phyloP scores from a whole-genome alignment of 2,329 filamentous ascomycete genomes.

The Talaromyces sp. region DNA sequence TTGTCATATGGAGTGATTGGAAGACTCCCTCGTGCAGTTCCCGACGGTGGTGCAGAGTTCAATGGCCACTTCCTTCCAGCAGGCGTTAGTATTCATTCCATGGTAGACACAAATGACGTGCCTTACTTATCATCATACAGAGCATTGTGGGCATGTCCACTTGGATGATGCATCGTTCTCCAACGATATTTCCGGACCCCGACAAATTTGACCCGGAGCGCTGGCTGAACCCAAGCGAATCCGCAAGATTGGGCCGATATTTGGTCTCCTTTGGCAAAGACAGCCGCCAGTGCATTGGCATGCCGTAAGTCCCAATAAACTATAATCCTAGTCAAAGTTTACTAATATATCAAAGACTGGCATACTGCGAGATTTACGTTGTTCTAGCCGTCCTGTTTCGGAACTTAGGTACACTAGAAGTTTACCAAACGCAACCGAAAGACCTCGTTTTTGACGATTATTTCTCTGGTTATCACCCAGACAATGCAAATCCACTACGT shows the following conservation, averaged over 20 bases:
- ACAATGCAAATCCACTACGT: not conserved
- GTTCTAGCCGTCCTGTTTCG: not conserved
- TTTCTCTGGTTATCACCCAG: not conserved
- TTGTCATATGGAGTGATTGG: not conserved
- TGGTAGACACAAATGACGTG: not conserved
- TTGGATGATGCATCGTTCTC: not conserved
- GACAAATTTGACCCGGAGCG: not conserved
- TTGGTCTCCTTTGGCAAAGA: not conserved
- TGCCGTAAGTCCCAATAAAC: not conserved
- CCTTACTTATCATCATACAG: not conserved
- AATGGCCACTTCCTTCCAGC: not conserved
- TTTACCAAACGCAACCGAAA: not conserved
- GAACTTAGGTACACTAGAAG: not conserved
- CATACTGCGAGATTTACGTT: not conserved
- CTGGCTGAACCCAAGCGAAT: not conserved
- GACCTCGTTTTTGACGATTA: not conserved
- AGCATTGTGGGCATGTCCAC: not conserved
- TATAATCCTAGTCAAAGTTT: not conserved
- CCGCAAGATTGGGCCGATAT: not conserved
- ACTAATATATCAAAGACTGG: not conserved
- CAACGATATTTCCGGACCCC: not conserved
- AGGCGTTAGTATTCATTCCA: not conserved
- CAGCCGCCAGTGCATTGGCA: not conserved
- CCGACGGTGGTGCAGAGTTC: not conserved
- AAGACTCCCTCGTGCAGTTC: not conserved